These are phyloP conservation scores for Knoxdaviesia proteae DNA, from an alignment of 2,329 filamentous ascomycete species.

Conservation along the genomic window DNA sequence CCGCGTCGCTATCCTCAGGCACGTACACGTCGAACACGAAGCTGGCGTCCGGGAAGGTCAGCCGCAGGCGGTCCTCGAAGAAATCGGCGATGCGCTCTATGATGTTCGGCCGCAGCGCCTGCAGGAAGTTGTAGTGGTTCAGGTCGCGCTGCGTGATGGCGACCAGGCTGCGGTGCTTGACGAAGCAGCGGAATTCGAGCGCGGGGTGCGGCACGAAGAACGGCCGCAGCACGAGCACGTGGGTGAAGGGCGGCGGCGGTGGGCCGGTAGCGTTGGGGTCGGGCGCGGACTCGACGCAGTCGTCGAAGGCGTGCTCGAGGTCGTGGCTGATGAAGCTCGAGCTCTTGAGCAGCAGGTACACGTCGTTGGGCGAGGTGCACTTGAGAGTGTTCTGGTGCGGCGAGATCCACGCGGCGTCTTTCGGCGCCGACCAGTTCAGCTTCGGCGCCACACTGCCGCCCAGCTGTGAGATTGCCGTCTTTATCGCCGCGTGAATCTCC, in stretches of 20 bases:
- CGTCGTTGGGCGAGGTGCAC: constrained; percentile 70
- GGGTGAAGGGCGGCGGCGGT: constrained; percentile 32
- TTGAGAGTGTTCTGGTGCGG: constrained; percentile 73
- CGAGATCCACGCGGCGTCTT: constrained; percentile 87
- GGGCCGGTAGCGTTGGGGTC: constrained; percentile 11
- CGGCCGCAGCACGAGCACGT: constrained; percentile 68
- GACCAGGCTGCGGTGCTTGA: constrained; percentile 60
- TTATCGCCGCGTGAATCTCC: constrained; percentile 59
- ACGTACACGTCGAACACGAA: constrained; percentile 91
- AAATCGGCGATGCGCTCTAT: constrained; percentile 51
- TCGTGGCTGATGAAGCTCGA: constrained; percentile 92
- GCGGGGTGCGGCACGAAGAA: constrained; percentile 77
- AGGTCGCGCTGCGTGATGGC: constrained; percentile 76
- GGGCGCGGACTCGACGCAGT: constrained; percentile 34
- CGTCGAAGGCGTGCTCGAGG: constrained; percentile 80
- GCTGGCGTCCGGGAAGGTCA: constrained; percentile 62
- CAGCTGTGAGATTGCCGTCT: constrained; percentile 55
- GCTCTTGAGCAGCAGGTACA: constrained; percentile 85
- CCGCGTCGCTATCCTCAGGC: constrained; percentile 37
- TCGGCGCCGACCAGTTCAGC: constrained; percentile 91
- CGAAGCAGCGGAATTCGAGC: constrained; percentile 90
- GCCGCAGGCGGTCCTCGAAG: constrained; percentile 51
- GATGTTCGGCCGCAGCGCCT: constrained; percentile 40
- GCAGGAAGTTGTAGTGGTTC: constrained; percentile 73
- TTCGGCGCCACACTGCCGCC: constrained; percentile 81